phyloP scores from a whole-genome alignment of 148 eudicot species.

The Heliosperma pusillum region DNA sequence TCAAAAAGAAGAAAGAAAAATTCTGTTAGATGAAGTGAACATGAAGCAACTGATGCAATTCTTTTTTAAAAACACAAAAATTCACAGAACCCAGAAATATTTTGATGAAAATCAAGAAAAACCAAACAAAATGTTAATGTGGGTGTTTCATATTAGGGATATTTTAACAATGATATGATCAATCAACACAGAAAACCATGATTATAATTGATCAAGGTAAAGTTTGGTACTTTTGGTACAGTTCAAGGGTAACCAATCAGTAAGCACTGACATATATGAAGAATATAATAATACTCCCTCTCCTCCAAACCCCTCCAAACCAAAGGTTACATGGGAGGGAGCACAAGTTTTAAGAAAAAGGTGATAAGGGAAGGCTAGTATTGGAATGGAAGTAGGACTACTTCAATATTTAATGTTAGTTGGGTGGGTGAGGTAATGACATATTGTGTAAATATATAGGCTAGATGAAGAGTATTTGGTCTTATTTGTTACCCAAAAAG shows the following conservation, averaged over 20 bases:
- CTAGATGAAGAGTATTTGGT: too few species aligned
- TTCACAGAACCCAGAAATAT: conserved; percentile 10
- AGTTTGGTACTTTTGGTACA: conserved; percentile 31
- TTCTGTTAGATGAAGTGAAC: conserved; percentile 32
- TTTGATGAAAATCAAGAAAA: conserved; percentile 14
- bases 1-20: conserved; percentile 13
- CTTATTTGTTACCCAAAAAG: too few species aligned
- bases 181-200: conserved; percentile 21
- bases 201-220: conserved; percentile 25
- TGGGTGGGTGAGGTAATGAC: too few species aligned
- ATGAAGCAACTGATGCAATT: conserved; percentile 31
- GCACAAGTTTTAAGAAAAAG: too few species aligned
- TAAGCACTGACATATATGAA: conserved; percentile 36
- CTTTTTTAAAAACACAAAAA: conserved; percentile 15
- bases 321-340: too few species aligned
- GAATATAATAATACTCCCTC: conserved; percentile 15
- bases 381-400: too few species aligned
- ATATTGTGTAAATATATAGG: too few species aligned
- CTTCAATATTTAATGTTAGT: too few species aligned
- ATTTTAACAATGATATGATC: conserved; percentile 29
- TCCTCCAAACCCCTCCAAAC: too few species aligned
- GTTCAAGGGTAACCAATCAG: conserved; percentile 37
- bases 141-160: conserved; percentile 13
- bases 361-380: too few species aligned
- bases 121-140: conserved; percentile 22